Percentiles rank a stretch among this genome's conserved stretches.
Evolutionary conservation across 2,329 filamentous ascomycete genomes (phyloP).

Genomic region (Furcasterigmium furcatum): DNA sequence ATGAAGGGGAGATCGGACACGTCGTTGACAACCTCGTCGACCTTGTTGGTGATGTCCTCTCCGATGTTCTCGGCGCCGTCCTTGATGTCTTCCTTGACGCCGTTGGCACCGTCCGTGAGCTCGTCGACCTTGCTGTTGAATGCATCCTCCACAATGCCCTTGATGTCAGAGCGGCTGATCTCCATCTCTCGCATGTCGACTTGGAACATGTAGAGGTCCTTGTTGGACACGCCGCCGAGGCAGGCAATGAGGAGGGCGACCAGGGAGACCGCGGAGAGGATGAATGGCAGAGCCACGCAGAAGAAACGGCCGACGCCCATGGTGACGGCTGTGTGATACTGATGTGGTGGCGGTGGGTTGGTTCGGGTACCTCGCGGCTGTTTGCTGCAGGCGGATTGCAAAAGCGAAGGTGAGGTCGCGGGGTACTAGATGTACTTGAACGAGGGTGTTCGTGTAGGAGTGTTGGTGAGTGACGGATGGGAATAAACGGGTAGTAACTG

Average conservation of each 20-base stretch:
- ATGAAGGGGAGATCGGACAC: slow-evolving; percentile 12
- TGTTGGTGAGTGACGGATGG: too few relatives aligned
- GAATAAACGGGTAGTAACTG: slow-evolving; percentile 2
- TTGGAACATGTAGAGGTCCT: slow-evolving; percentile 55
- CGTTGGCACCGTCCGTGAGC: background rate
- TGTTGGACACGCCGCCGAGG: slow-evolving; percentile 53
- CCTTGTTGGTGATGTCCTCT: slow-evolving; percentile 13
- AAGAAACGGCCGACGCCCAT: slow-evolving; percentile 72
- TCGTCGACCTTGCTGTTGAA: slow-evolving; percentile 21
- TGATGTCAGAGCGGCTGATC: slow-evolving; percentile 35
- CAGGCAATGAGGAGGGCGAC: slow-evolving; percentile 61
- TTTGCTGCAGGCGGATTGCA: too few relatives aligned
- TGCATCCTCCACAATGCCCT: slow-evolving; percentile 11
- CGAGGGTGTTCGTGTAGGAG: too few relatives aligned
- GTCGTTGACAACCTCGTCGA: background rate
- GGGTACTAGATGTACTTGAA: too few relatives aligned
- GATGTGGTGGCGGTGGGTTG: slow-evolving; percentile 3
- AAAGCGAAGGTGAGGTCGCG: too few relatives aligned
- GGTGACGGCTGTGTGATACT: slow-evolving; percentile 22
- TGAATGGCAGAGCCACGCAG: slow-evolving; percentile 85
- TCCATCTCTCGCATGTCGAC: slow-evolving; percentile 62
- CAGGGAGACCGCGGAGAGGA: slow-evolving; percentile 74
- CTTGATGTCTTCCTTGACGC: slow-evolving; percentile 22
- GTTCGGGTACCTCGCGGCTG: background rate
- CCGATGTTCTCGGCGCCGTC: slow-evolving; percentile 26